A percentile compares a stretch with the other conserved stretches of the same genome.
phyloP scores from a whole-genome alignment of 2,329 filamentous ascomycete species.

The Lomentospora prolificans region DNA sequence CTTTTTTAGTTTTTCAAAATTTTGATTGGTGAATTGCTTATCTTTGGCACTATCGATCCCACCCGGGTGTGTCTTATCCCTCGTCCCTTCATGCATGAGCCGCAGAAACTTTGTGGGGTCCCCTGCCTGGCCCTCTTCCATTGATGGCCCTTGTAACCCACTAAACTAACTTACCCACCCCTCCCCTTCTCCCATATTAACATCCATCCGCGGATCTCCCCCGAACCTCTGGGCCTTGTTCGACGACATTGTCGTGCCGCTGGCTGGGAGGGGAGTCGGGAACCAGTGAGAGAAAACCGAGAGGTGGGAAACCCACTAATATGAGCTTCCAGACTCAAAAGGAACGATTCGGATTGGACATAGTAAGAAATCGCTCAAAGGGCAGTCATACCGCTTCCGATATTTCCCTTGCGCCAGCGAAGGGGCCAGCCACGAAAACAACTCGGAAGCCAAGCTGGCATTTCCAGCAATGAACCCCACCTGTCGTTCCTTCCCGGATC shows the following conservation, averaged over 20 bases:
- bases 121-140: background rate
- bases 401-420: background rate
- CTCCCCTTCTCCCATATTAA: too few relatives aligned
- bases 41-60: background rate
- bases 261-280: background rate
- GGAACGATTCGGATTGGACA: background rate
- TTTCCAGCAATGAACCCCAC: background rate
- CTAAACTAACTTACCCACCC: background rate
- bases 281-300: background rate
- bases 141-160: background rate
- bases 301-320: background rate
- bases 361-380: background rate
- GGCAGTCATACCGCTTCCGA: background rate
- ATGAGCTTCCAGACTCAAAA: background rate
- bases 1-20: background rate
- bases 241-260: background rate
- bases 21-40: background rate
- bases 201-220: too few relatives aligned
- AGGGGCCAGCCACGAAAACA: background rate
- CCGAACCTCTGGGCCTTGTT: background rate
- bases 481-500: background rate
- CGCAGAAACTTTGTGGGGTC: slow-evolving; percentile 2
- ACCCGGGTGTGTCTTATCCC: background rate
- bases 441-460: slow-evolving; percentile 1
- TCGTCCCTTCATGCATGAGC: slow-evolving; percentile 2